phyloP scores from a whole-genome alignment of 208 protist genomes.

The Naegleria fowleri region DNA sequence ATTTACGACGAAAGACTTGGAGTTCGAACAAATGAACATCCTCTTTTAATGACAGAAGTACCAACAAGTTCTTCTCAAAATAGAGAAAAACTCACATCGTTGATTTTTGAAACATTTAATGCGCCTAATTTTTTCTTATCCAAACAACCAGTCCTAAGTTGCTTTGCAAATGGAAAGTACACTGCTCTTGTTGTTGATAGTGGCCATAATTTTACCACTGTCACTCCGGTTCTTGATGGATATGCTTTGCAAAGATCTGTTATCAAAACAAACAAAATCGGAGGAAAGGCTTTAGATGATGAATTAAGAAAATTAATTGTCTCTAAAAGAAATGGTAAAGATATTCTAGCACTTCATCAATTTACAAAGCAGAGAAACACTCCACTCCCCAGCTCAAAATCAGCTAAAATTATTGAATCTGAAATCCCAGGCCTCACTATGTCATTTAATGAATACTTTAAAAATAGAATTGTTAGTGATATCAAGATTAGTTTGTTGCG shows the following conservation, averaged over 20 bases:
- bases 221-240: constrained; percentile 2
- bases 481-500: neutral
- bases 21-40: constrained; percentile 35
- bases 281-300: neutral
- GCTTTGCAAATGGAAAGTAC: constrained; percentile 37
- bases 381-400: neutral
- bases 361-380: neutral
- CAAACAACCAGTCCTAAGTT: constrained; percentile 42
- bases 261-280: neutral
- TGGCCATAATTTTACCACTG: neutral
- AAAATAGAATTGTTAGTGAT: neutral
- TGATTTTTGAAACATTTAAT: constrained; percentile 50
- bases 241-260: neutral
- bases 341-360: neutral
- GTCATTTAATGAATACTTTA: neutral
- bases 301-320: neutral
- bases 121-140: constrained; percentile 44
- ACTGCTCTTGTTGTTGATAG: constrained; percentile 37
- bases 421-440: neutral
- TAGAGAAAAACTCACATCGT: constrained; percentile 42
- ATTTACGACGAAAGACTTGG: constrained; percentile 33
- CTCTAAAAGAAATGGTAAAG: neutral
- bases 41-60: constrained; percentile 38
- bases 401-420: neutral
- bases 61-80: neutral